Evolutionary conservation across 768 basidiomycete genomes (phyloP).

Genomic region (Boletus vinaceobasis): DNA sequence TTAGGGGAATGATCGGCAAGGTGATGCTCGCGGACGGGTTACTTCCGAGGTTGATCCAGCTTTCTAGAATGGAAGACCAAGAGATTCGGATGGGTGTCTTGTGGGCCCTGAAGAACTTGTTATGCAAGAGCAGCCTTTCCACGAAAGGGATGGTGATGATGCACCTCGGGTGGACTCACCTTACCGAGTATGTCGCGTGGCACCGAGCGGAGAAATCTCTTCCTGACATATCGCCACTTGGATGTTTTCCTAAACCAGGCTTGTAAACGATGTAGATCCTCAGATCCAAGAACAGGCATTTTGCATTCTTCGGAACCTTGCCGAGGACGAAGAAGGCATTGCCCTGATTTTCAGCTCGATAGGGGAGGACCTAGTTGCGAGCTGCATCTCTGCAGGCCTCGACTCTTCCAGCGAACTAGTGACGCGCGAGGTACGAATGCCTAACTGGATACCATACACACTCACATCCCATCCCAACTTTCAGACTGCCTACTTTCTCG

Average conservation of each 20-base stretch:
- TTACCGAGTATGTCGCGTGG: slow-evolving; percentile 47
- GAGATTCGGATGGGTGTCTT: slow-evolving; percentile 64
- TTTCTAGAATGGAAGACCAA: slow-evolving; percentile 52
- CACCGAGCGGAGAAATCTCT: neutral
- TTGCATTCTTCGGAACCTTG: slow-evolving; percentile 62
- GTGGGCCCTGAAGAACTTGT: slow-evolving; percentile 88
- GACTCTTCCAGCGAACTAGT: slow-evolving; percentile 52
- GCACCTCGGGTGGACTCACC: slow-evolving; percentile 60
- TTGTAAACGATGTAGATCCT: slow-evolving; percentile 50
- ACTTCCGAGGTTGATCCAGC: slow-evolving; percentile 57
- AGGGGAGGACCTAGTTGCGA: slow-evolving; percentile 43
- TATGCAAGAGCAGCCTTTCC: slow-evolving; percentile 57
- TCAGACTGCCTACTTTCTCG: slow-evolving; percentile 58
- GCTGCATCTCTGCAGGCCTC: slow-evolving; percentile 46
- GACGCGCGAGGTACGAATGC: slow-evolving; percentile 44
- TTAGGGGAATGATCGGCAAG: slow-evolving; percentile 32
- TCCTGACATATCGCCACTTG: neutral
- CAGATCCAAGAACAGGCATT: slow-evolving; percentile 70
- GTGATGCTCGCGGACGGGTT: slow-evolving; percentile 66
- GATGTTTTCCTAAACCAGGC: slow-evolving; percentile 31
- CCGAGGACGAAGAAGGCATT: slow-evolving; percentile 63
- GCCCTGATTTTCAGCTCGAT: slow-evolving; percentile 56
- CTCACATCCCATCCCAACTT: neutral
- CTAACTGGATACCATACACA: no score
- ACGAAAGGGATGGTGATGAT: slow-evolving; percentile 67